phyloP scores from a whole-genome alignment of 257 asterid genomes.

The Petrea volubilis region DNA sequence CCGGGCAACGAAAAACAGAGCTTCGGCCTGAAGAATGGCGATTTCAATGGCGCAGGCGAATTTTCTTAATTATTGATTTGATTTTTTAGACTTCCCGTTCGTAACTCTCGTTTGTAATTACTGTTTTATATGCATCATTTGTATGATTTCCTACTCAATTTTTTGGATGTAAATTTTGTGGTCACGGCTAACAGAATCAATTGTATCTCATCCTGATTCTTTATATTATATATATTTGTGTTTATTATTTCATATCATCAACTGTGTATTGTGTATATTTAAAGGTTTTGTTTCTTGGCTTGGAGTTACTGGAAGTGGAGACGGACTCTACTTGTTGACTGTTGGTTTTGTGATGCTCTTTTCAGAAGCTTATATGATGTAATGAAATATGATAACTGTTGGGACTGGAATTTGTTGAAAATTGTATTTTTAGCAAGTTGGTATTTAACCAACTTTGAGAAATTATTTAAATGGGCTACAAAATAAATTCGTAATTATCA shows the following conservation, averaged over 20 bases:
- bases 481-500: too few relatives aligned
- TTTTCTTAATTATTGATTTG: neutral
- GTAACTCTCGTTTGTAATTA: constrained; percentile 22
- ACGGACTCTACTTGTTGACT: too few relatives aligned
- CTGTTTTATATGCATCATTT: neutral
- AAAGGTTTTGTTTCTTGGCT: neutral
- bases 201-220: constrained; percentile 20
- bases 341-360: too few relatives aligned
- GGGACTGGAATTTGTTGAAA: too few relatives aligned
- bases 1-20: too few relatives aligned
- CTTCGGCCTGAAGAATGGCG: too few relatives aligned
- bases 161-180: constrained; percentile 39
- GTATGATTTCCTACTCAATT: constrained; percentile 10
- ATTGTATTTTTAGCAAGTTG: too few relatives aligned
- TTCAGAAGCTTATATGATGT: too few relatives aligned
- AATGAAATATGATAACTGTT: too few relatives aligned
- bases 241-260: neutral
- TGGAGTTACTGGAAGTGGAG: too few relatives aligned
- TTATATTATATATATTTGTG: constrained; percentile 5
- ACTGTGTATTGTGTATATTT: neutral
- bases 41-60: neutral
- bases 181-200: constrained; percentile 8
- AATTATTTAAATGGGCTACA: too few relatives aligned
- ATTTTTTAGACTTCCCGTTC: neutral
- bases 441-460: too few relatives aligned